phyloP scores from a whole-genome alignment of 2,329 filamentous ascomycete genomes.

The Moelleriella libera region DNA sequence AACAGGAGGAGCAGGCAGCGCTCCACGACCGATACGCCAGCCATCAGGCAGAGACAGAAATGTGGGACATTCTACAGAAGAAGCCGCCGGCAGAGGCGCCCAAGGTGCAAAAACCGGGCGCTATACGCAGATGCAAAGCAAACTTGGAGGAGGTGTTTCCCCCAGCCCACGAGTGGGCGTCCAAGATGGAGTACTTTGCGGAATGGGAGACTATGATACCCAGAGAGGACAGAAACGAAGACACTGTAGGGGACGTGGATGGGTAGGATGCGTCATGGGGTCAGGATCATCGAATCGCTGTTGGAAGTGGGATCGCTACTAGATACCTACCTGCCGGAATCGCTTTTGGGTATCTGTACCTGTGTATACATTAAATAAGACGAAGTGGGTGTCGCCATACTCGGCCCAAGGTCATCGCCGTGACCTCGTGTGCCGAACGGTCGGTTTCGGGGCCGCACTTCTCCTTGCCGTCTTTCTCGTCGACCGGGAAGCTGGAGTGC shows the following conservation, averaged over 20 bases:
- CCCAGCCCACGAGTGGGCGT: slow-evolving; percentile 23
- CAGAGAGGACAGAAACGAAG: background rate
- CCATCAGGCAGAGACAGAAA: slow-evolving; percentile 24
- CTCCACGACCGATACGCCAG: slow-evolving; percentile 23
- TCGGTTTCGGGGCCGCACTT: slow-evolving; percentile 2
- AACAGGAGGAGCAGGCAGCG: slow-evolving; percentile 30
- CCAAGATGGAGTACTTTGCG: slow-evolving; percentile 18
- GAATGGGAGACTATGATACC: slow-evolving; percentile 26
- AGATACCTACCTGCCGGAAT: too few species aligned
- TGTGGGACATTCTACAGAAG: slow-evolving; percentile 31
- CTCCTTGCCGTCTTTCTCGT: slow-evolving; percentile 2
- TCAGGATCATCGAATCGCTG: too few species aligned
- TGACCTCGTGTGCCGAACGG: slow-evolving; percentile 3
- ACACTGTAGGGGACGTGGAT: background rate
- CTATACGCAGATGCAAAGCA: slow-evolving; percentile 12
- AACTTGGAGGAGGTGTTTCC: slow-evolving; percentile 22
- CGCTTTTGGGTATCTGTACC: too few species aligned
- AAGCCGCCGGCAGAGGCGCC: slow-evolving; percentile 19
- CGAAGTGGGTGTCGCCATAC: slow-evolving; percentile 2
- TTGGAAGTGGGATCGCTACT: too few species aligned
- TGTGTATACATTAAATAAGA: background rate
- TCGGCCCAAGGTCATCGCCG: slow-evolving; percentile 9
- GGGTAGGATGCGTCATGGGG: too few species aligned
- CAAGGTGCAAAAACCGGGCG: slow-evolving; percentile 15
- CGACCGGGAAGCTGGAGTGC: slow-evolving; percentile 22